Percentiles rank a stretch among this genome's conserved stretches.
phyloP scores from a whole-genome alignment of 2,329 filamentous ascomycete genomes.

The Gnomoniopsis sp. region DNA sequence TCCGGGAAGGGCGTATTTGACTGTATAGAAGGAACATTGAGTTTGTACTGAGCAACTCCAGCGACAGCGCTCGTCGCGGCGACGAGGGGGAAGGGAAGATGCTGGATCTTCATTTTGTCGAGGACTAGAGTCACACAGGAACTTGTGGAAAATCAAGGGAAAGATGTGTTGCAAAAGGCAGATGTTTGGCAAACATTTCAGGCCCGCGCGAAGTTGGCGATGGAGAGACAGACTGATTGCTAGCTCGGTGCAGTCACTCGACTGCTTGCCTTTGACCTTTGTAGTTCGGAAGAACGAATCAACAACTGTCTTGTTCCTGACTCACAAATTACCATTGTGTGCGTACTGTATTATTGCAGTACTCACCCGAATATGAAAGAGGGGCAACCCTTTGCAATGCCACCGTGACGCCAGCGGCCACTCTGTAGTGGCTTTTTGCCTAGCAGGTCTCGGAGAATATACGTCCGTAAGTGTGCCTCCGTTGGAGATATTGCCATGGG shows the following conservation, averaged over 20 bases:
- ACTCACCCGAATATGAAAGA: not conserved
- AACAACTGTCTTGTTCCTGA: not conserved
- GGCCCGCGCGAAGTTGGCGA: not conserved
- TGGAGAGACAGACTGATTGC: not conserved
- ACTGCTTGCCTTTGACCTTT: not conserved
- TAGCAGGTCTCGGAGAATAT: not conserved
- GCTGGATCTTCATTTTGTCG: constrained; percentile 1
- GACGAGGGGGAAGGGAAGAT: not conserved
- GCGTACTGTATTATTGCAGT: not conserved
- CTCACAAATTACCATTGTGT: not conserved
- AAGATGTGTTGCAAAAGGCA: not conserved
- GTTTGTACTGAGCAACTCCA: constrained; percentile 16
- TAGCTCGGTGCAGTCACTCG: not conserved
- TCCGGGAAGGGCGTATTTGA: constrained; percentile 31
- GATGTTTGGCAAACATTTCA: too few species aligned
- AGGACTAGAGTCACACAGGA: not conserved
- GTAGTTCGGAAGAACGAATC: too few species aligned
- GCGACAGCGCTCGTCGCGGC: constrained; percentile 3
- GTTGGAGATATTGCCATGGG: not conserved
- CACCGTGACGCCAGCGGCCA: not conserved
- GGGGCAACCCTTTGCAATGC: not conserved
- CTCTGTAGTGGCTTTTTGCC: not conserved
- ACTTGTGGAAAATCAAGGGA: not conserved
- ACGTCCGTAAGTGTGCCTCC: not conserved
- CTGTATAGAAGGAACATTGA: constrained; percentile 15